Evolutionary conservation across 345 rosid species (phyloP).

Genomic region (Murraya paniculata): DNA sequence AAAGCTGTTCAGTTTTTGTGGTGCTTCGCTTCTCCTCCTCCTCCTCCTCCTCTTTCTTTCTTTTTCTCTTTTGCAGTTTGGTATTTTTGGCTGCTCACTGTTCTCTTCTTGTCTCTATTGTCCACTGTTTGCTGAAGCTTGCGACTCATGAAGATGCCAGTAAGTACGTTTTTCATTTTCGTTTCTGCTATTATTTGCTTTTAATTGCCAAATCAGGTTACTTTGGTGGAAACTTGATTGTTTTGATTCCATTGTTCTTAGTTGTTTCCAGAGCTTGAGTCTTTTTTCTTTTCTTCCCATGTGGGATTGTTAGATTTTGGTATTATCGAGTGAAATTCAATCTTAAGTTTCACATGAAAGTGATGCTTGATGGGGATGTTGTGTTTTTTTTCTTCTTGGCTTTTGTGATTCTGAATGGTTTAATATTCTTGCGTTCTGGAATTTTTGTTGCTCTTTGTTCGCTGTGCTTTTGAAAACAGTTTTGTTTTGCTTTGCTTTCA

Average conservation of each 20-base stretch:
- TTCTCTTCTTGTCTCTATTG: constrained; percentile 7
- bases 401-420: not conserved
- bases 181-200: constrained; percentile 6
- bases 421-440: not conserved
- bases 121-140: constrained; percentile 28
- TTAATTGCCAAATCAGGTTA: constrained; percentile 23
- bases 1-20: constrained; percentile 31
- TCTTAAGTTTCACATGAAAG: constrained; percentile 1
- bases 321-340: constrained; percentile 5
- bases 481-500: constrained; percentile 7
- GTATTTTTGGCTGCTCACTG: constrained; percentile 8
- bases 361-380: constrained; percentile 5
- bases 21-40: constrained; percentile 22
- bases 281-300: not conserved
- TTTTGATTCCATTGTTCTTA: not conserved
- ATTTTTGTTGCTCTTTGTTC: not conserved
- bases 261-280: not conserved
- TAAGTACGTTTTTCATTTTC: constrained; percentile 79
- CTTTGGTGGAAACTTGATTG: constrained; percentile 20
- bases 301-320: constrained; percentile 7
- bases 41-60: constrained; percentile 10
- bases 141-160: constrained; percentile 92
- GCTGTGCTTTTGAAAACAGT: not conserved
- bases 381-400: not conserved
- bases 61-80: constrained; percentile 17